Base-by-base conservation (phyloP, 495 filamentous ascomycete species). In the Penicillium crystallinum region DNA sequence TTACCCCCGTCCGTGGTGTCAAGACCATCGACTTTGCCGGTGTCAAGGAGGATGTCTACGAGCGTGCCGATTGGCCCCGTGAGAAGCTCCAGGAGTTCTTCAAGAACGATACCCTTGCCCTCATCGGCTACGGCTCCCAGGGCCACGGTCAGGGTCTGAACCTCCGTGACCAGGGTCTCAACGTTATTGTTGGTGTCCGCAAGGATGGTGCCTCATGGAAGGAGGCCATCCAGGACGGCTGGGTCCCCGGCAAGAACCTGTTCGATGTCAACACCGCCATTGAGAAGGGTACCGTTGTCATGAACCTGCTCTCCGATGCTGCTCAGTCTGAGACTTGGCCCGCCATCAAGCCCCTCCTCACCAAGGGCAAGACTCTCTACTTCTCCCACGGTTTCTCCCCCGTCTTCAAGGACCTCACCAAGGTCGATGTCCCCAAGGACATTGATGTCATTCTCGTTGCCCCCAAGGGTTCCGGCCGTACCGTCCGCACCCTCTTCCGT, bases 301-400 rank as follows among this genome's bases (percentile, higher is more conserved):
- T 98, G 93, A 98, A 98, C 82, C 81, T 98, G 51, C 89, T 98
- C 73, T 88, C 82, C 69, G 93, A 98, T 72, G 93, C 93, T 63
- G 93, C 93, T 59, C 93, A 98, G 81, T 87, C 81, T 73, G 92
- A 96, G 84, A 98, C 93, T 50, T 98, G 93, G 93, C 93, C 95
- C 57, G 75, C 83, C 48, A 93, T 98, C 78, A 97, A 97, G 85
- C 95, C 93, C 66, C 85, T 93, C 70, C 77, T 98, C 67, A 95
- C 88, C 77, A 95, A 97, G 86, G 95, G 88, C 77, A 98, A 97
- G 90, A 98, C 93, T 40, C 87, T 98, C 64, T 98, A 98, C 85
- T 98, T 98, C 85, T 97, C 93, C 48, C 93, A 98, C 83, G 93
- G 93, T 71, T 98, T 98, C 88, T 98, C 93, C 55, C 93, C 93